Conservation (phyloP, 495 filamentous ascomycete species). For the Hypoxylon fragiforme region DNA sequence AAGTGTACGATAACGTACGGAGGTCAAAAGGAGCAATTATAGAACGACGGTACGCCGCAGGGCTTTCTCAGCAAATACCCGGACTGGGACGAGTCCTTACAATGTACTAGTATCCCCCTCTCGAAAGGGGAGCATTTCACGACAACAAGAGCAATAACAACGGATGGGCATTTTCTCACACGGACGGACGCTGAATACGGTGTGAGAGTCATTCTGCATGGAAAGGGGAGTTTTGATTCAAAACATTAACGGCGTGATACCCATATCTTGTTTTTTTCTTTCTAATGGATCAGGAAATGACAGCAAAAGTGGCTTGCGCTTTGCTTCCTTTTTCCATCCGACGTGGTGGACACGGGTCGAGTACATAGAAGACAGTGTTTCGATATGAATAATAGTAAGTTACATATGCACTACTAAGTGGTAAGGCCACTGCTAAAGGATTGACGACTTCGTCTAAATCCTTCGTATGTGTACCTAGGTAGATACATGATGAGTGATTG, state of each 20-base stretch:
- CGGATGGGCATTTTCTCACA: slow-evolving; percentile 15
- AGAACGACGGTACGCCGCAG: neutral
- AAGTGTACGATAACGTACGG: slow-evolving; percentile 1
- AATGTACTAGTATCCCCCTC: neutral
- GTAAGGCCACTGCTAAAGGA: no score
- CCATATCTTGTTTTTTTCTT: slow-evolving; percentile 17
- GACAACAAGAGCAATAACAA: no score
- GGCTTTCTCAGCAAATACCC: neutral
- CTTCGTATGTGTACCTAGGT: no score
- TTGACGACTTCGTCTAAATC: no score
- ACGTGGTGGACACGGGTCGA: no score
- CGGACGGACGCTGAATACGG: slow-evolving; percentile 1
- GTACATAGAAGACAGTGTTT: no score
- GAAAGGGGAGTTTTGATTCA: slow-evolving; percentile 22
- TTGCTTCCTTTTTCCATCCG: neutral
- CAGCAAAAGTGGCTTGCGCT: neutral
- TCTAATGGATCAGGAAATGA: slow-evolving; percentile 3
- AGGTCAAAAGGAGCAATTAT: no score
- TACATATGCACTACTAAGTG: no score
- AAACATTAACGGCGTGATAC: slow-evolving; percentile 29
- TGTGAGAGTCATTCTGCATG: slow-evolving; percentile 18
- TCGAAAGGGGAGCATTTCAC: slow-evolving; percentile 1
- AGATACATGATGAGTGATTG: no score
- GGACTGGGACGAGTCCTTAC: neutral
- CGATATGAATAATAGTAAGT: no score